Evolutionary conservation across 441 rosid genomes (phyloP).

Genomic region (Hura crepitans): DNA sequence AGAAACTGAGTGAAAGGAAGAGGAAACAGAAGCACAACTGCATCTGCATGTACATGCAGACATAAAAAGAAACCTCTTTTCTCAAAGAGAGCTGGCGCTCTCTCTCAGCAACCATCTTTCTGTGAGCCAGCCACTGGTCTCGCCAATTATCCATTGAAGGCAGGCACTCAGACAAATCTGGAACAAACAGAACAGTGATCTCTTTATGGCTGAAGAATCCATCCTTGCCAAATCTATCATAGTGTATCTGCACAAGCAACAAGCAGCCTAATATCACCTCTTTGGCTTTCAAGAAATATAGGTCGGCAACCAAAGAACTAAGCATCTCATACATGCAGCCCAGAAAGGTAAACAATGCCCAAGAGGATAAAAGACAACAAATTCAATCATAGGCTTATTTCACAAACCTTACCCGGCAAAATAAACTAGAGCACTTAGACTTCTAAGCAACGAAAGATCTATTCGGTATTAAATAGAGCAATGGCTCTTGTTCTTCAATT

Average conservation of each 20-base stretch:
- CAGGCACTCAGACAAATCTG: constrained; percentile 83
- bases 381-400: neutral
- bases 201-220: constrained; percentile 88
- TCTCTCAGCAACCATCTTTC: constrained; percentile 63
- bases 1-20: neutral
- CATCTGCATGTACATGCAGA: neutral
- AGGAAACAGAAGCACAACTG: neutral
- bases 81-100: constrained; percentile 51
- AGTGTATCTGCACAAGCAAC: constrained; percentile 69
- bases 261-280: constrained; percentile 10
- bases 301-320: neutral
- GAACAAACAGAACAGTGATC: constrained; percentile 87
- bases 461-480: neutral
- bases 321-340: neutral
- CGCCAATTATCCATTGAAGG: constrained; percentile 81
- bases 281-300: constrained; percentile 4
- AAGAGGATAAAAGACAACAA: neutral
- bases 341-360: neutral
- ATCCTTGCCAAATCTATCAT: constrained; percentile 82
- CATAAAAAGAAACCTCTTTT: constrained; percentile 43
- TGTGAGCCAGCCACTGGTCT: constrained; percentile 77
- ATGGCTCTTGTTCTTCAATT: neutral
- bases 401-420: neutral
- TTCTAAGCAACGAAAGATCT: neutral
- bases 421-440: neutral